phyloP scores from a whole-genome alignment of 2,329 filamentous ascomycete species.

The Talaromyces sp. region DNA sequence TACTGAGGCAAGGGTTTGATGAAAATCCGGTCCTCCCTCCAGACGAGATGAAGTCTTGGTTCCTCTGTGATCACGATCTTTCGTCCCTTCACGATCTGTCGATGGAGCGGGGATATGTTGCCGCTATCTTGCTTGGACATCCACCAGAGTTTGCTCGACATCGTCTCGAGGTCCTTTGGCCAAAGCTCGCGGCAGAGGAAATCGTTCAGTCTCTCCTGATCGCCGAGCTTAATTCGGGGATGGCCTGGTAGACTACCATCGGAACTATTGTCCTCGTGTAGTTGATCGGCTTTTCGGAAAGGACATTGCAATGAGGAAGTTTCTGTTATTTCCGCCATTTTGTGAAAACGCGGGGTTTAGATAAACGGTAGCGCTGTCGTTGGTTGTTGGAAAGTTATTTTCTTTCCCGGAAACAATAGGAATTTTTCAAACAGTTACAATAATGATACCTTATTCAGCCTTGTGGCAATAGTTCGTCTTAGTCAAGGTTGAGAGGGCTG shows the following conservation, averaged over 20 bases:
- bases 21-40: slow-evolving; percentile 29
- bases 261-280: background rate
- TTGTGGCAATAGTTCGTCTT: too few species aligned
- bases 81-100: slow-evolving; percentile 34
- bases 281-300: background rate
- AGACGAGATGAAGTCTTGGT: slow-evolving; percentile 40
- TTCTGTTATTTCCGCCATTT: too few species aligned
- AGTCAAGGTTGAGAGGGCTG: too few species aligned
- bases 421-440: too few species aligned
- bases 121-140: background rate
- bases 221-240: background rate
- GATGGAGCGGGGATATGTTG: slow-evolving; percentile 24
- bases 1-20: slow-evolving; percentile 38
- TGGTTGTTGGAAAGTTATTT: too few species aligned
- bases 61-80: slow-evolving; percentile 37
- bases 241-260: background rate
- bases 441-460: too few species aligned
- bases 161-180: background rate
- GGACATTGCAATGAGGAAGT: background rate
- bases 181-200: background rate
- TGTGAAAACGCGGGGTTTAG: too few species aligned
- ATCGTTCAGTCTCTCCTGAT: background rate
- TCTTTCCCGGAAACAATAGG: too few species aligned
- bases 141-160: background rate
- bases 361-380: too few species aligned